These are phyloP conservation scores for Globisporangium perplexum DNA, from an alignment of 352 stramenopile genomes.

Conservation along the genomic window DNA sequence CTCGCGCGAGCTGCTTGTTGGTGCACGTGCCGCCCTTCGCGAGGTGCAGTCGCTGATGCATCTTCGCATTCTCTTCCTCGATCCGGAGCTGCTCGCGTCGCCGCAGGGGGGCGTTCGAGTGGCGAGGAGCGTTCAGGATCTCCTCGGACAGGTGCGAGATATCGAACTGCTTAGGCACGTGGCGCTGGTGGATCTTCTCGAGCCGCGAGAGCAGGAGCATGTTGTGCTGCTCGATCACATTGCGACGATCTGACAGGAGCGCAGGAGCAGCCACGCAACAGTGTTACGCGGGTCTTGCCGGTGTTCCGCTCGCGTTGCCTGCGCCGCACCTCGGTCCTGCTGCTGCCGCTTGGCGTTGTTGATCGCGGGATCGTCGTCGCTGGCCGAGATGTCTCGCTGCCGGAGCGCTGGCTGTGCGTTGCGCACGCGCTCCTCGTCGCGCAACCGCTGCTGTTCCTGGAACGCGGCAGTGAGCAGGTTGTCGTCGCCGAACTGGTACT, in stretches of 20 bases:
- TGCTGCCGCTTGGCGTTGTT: constrained; percentile 55
- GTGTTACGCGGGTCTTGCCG: background rate
- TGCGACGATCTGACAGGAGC: constrained; percentile 29
- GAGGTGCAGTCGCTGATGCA: constrained; percentile 29
- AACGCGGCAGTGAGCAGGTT: constrained; percentile 52
- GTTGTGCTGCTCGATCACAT: constrained; percentile 47
- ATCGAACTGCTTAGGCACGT: constrained; percentile 54
- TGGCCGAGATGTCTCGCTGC: constrained; percentile 21
- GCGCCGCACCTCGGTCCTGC: constrained; percentile 40
- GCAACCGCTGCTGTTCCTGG: constrained; percentile 37
- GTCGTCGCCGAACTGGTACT: constrained; percentile 62
- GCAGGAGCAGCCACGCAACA: background rate
- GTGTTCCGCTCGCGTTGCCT: background rate
- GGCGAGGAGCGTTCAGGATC: constrained; percentile 27
- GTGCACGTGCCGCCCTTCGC: constrained; percentile 34
- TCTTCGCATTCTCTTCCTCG: constrained; percentile 37
- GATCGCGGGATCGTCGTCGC: constrained; percentile 18
- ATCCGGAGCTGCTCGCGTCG: constrained; percentile 41
- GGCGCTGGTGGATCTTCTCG: constrained; percentile 44
- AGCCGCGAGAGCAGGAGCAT: constrained; percentile 36
- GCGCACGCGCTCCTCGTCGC: constrained; percentile 38
- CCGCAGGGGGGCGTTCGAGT: constrained; percentile 25
- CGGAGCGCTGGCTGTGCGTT: constrained; percentile 37
- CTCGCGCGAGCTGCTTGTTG: constrained; percentile 40
- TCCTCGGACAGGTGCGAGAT: constrained; percentile 45